phyloP scores from a whole-genome alignment of 768 basidiomycete species.

The Phaffia australis region DNA sequence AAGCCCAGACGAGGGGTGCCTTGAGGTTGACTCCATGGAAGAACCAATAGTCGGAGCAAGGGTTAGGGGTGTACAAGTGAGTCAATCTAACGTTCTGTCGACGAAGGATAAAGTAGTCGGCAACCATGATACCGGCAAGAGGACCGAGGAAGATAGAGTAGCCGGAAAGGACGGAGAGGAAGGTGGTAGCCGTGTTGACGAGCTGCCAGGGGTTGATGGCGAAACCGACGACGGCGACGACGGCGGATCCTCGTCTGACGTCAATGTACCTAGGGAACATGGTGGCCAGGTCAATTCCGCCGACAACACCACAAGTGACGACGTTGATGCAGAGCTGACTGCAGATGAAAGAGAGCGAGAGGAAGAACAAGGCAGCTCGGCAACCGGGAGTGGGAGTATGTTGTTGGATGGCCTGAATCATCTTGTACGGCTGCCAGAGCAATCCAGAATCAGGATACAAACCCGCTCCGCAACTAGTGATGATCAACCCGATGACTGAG shows the following conservation, averaged over 20 bases:
- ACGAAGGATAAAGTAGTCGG: conserved; percentile 25
- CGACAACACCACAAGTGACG: conserved; percentile 2
- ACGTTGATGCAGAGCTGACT: conserved; percentile 33
- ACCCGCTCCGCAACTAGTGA: conserved; percentile 32
- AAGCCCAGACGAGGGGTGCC: conserved; percentile 14
- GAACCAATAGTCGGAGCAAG: conserved; percentile 21
- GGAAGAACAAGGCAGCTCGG: conserved; percentile 35
- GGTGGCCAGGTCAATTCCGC: conserved; percentile 29
- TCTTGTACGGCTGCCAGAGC: conserved; percentile 28
- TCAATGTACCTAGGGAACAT: conserved; percentile 17
- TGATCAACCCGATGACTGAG: conserved; percentile 32
- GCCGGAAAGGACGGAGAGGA: conserved; percentile 13
- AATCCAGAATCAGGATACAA: conserved; percentile 32
- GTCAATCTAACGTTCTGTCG: conserved; percentile 7
- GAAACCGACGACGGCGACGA: conserved; percentile 16
- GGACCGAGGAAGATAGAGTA: conserved; percentile 22
- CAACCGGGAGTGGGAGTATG: conserved; percentile 30
- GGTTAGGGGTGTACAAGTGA: conserved; percentile 13
- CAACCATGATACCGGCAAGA: conserved; percentile 20
- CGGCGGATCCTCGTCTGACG: conserved; percentile 13
- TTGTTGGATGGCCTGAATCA: conserved; percentile 20
- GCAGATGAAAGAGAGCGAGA: conserved; percentile 31
- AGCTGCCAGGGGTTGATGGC: conserved; percentile 19
- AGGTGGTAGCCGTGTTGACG: conserved; percentile 17
- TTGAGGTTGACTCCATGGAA: conserved; percentile 23